Evolutionary conservation across 306 rosid species (phyloP), one percentile per base, ranked within the genome.

Genomic region (Sphenostylis stenocarpa): DNA sequence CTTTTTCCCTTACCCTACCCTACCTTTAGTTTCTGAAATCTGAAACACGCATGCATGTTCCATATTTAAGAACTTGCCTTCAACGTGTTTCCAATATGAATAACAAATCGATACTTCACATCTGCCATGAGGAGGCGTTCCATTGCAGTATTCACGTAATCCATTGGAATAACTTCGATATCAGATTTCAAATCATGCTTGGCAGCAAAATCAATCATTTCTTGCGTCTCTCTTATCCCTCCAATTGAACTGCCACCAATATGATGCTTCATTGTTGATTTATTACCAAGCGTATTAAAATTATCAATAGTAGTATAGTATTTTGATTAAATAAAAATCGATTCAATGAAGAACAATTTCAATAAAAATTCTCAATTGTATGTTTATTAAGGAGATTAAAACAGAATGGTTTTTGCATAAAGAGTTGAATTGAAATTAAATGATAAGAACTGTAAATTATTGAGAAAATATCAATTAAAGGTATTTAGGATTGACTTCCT

Each of bases 61-160:
- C 2, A 56, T 17, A 69, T 39, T 81, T 34, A 82, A 29, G 75
- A 56, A 41, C 49, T 72, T 17, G 80, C 16, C 8, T 82, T 79
- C 49, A 82, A 16, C 0, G 88, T 82, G 23, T 82, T 85, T 19
- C 72, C 86, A n/a, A 86, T 62, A 55, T 88, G 88, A 15, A 88
- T 86, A 16, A 82, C 90, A 77, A 88, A 87, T 24, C 93, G 91
- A 70, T 89, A 89, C 45, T 78, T 87, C 31, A 89, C 90, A 65
- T 89, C 90, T 0, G 49, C 73, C 39, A 83, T 89, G 23, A 5
- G 5, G 21, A 89, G 81, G 12, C 89, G 84, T 15, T 89, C 83
- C 80, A 89, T 67, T 11, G 89, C 91, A 0, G 80, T 81, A 12
- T 89, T 87, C 11, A 89, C 81, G 49, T 89, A 85, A 41, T 85